phyloP scores from a whole-genome alignment of 495 filamentous ascomycete genomes.

The Talaromyces proteolyticus region DNA sequence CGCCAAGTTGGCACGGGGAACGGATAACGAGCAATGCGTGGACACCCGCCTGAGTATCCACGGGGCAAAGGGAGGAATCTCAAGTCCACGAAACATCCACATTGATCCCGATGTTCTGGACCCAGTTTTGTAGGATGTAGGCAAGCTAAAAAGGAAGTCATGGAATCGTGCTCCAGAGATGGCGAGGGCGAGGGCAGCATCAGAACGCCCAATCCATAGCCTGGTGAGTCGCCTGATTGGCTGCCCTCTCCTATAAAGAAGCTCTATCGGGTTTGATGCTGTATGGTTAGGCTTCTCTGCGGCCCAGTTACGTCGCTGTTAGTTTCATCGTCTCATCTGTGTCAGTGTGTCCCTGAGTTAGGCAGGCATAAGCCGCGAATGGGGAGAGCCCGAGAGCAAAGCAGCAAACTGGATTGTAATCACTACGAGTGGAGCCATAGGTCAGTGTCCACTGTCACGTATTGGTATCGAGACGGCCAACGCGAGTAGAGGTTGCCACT shows the following conservation, averaged over 20 bases:
- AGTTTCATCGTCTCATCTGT: too few species aligned
- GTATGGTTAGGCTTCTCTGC: too few species aligned
- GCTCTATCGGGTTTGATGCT: background rate
- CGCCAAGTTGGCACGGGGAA: background rate
- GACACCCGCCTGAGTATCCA: background rate
- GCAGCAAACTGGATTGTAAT: too few species aligned
- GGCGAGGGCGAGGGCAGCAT: background rate
- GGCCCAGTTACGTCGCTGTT: too few species aligned
- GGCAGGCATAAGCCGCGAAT: too few species aligned
- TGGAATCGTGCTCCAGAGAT: background rate
- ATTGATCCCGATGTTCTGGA: background rate
- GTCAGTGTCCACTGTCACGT: background rate
- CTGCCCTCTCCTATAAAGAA: conserved; percentile 2
- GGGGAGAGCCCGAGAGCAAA: too few species aligned
- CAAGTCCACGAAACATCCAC: too few species aligned
- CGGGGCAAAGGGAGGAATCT: too few species aligned
- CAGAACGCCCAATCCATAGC: too few species aligned
- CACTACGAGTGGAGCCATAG: too few species aligned
- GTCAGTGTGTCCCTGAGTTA: too few species aligned
- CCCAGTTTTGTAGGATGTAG: background rate
- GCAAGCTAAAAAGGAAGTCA: conserved; percentile 1
- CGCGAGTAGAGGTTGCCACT: background rate
- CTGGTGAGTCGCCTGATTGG: conserved; percentile 3
- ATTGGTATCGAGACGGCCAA: background rate
- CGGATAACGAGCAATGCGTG: too few species aligned